Percentiles rank a stretch among this genome's conserved stretches.
phyloP scores from a whole-genome alignment of 257 asterid genomes.

The Lycium ferocissimum region DNA sequence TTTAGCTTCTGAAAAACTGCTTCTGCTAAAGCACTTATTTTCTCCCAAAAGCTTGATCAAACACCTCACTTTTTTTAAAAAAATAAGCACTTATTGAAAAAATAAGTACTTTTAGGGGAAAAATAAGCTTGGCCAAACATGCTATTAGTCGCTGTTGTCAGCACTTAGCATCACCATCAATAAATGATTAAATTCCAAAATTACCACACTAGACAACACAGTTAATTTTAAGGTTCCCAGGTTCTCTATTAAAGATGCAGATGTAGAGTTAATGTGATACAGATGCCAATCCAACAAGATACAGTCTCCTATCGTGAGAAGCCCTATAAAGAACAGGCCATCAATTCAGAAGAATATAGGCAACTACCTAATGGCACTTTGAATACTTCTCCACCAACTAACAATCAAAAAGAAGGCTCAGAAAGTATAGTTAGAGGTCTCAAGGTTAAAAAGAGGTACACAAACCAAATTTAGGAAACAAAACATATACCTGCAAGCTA shows the following conservation, averaged over 20 bases:
- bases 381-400: conserved; percentile 1
- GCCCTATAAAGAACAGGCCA: conserved; percentile 13
- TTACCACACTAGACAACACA: conserved; percentile 11
- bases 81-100: no score
- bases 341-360: conserved; percentile 18
- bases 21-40: no score
- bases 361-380: background rate
- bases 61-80: no score
- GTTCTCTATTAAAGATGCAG: background rate
- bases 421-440: background rate
- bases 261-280: background rate
- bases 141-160: background rate
- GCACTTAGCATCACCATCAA: background rate
- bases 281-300: background rate
- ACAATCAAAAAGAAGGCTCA: background rate
- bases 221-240: conserved; percentile 11
- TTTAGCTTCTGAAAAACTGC: no score
- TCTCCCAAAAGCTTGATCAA: no score
- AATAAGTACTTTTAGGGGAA: no score
- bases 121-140: no score
- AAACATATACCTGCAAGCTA: no score
- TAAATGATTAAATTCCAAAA: background rate
- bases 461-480: no score
- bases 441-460: no score
- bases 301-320: background rate